phyloP scores from a whole-genome alignment of 257 asterid species.

The Solanum piurae region DNA sequence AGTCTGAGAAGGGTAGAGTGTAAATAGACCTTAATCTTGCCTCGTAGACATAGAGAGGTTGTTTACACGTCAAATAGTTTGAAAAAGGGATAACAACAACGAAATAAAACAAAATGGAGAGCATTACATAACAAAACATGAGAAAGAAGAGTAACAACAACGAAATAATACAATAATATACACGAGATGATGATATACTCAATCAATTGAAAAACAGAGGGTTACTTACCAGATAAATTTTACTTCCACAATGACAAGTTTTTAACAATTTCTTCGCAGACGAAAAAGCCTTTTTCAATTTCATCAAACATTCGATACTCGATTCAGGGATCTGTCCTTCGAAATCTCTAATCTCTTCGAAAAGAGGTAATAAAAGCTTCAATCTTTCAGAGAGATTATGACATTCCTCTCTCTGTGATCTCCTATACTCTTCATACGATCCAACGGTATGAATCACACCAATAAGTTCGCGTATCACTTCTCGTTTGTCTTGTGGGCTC shows the following conservation, averaged over 20 bases:
- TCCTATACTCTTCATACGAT: constrained; percentile 47
- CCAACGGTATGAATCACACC: constrained; percentile 35
- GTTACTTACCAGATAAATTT: constrained; percentile 50
- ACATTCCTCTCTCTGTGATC: constrained; percentile 64
- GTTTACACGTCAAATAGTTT: background rate
- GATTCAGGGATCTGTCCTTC: constrained; percentile 21
- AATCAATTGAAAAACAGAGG: background rate
- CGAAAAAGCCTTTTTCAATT: constrained; percentile 41
- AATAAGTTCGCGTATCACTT: constrained; percentile 35
- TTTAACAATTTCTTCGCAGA: constrained; percentile 61
- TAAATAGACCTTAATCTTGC: background rate
- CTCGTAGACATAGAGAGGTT: background rate
- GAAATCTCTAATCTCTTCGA: constrained; percentile 43
- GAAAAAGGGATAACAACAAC: background rate
- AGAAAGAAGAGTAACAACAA: background rate
- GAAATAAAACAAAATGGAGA: background rate
- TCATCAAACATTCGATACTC: constrained; percentile 33
- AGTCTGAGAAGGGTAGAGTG: background rate
- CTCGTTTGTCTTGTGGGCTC: constrained; percentile 13
- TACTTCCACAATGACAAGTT: constrained; percentile 71
- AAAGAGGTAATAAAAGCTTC: constrained; percentile 39
- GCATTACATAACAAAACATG: background rate
- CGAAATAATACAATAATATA: background rate
- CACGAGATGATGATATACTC: background rate
- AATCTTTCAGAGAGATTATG: constrained; percentile 35